phyloP scores from a whole-genome alignment of 1,284 basidiomycete genomes.

The Salmacisia buchloeana region DNA sequence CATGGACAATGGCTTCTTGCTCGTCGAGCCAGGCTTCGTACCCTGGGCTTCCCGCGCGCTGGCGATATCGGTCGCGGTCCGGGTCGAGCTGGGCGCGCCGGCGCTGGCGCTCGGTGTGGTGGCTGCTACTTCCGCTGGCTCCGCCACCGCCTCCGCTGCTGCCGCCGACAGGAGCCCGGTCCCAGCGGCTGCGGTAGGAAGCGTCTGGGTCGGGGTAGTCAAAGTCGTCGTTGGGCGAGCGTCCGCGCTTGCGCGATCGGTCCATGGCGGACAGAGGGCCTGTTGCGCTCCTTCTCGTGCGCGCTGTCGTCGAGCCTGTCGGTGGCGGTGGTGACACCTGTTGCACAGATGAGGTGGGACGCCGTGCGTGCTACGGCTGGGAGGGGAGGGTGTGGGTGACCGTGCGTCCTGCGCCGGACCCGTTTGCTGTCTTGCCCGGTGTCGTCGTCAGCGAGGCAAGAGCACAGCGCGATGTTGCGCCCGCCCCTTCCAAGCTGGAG shows the following conservation, averaged over 20 bases:
- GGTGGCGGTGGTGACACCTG: too few relatives aligned
- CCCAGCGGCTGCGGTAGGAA: conserved; percentile 5
- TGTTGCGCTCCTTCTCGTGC: too few relatives aligned
- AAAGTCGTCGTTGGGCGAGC: conserved; percentile 26
- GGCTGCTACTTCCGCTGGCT: neutral
- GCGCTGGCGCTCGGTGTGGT: conserved; percentile 16
- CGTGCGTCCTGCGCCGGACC: too few relatives aligned
- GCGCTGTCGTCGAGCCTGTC: too few relatives aligned
- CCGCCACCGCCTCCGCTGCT: neutral
- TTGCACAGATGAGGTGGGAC: too few relatives aligned
- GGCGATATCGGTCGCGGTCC: conserved; percentile 17
- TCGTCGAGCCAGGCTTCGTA: conserved; percentile 27
- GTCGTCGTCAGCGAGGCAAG: too few relatives aligned
- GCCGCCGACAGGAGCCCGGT: neutral
- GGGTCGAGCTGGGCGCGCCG: conserved; percentile 22
- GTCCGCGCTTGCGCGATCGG: conserved; percentile 26
- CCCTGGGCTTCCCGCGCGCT: conserved; percentile 20
- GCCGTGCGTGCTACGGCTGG: too few relatives aligned
- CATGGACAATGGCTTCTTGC: neutral
- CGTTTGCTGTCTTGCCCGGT: too few relatives aligned
- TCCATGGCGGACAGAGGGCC: conserved; percentile 12
- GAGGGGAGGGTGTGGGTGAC: too few relatives aligned
- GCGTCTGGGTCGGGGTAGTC: conserved; percentile 19
- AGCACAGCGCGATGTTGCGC: too few relatives aligned
- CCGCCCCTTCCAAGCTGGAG: too few relatives aligned